phyloP scores from a whole-genome alignment of 1,139 yeast species.

The Suhomyces atakaporum region DNA sequence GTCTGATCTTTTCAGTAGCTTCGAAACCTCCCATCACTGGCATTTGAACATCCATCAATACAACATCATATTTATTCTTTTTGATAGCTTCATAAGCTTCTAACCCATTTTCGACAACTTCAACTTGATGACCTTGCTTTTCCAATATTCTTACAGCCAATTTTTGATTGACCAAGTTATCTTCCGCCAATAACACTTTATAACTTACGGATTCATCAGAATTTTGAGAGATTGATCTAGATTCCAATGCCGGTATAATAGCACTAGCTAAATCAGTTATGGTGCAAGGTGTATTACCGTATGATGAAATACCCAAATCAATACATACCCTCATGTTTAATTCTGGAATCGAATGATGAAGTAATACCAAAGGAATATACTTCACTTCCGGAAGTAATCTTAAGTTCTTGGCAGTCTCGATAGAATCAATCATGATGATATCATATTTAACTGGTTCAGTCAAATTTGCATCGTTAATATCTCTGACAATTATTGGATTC shows the following conservation, averaged over 20 bases:
- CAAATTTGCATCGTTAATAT: constrained; percentile 51
- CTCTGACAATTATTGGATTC: constrained; percentile 51
- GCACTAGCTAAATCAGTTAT: constrained; percentile 81
- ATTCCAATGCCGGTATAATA: constrained; percentile 79
- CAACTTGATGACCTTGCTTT: constrained; percentile 79
- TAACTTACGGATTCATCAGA: constrained; percentile 77
- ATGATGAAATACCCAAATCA: constrained; percentile 83
- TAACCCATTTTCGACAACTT: constrained; percentile 82
- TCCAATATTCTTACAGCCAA: constrained; percentile 80
- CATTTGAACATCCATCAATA: constrained; percentile 93
- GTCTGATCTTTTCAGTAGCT: constrained; percentile 81
- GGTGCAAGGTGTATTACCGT: constrained; percentile 86
- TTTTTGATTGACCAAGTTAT: constrained; percentile 83
- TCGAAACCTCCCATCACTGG: constrained; percentile 95
- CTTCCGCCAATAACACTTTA: constrained; percentile 80
- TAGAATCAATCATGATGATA: constrained; percentile 77
- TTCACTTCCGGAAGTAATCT: constrained; percentile 72
- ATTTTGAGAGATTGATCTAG: constrained; percentile 76
- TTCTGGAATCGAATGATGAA: constrained; percentile 77
- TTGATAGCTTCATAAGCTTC: constrained; percentile 81
- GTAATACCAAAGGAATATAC: constrained; percentile 75
- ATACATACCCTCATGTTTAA: constrained; percentile 79
- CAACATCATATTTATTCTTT: constrained; percentile 69
- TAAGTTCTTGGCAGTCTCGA: constrained; percentile 70
- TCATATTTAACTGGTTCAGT: constrained; percentile 67